Conservation (phyloP, 495 filamentous ascomycete species). For the Halenospora varia region DNA sequence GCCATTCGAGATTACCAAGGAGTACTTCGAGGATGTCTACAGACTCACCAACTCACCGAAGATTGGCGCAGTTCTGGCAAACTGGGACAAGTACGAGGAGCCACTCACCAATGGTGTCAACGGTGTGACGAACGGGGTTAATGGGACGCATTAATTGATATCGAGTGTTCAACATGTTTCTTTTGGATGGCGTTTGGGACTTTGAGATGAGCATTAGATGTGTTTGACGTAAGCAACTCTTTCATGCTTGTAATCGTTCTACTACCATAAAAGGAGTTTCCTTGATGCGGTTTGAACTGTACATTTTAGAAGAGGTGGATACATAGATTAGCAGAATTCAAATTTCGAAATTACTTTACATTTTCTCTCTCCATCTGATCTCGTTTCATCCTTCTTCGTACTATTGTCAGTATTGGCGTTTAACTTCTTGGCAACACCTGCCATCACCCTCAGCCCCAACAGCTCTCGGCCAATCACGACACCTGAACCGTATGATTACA, state of each 20-base stretch:
- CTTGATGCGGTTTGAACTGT: neutral
- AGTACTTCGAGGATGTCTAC: constrained; percentile 99
- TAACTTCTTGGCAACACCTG: too few species aligned
- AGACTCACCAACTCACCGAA: constrained; percentile 85
- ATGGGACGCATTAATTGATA: constrained; percentile 11
- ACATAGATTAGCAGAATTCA: too few species aligned
- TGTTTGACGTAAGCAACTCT: neutral
- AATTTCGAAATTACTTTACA: too few species aligned
- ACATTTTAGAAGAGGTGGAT: neutral
- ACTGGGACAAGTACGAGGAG: constrained; percentile 65
- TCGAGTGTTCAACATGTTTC: neutral
- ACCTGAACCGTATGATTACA: too few species aligned
- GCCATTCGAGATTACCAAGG: constrained; percentile 93
- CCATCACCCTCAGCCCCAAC: too few species aligned
- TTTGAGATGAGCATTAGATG: neutral
- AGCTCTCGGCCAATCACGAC: too few species aligned
- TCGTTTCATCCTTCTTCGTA: too few species aligned
- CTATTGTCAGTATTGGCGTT: too few species aligned
- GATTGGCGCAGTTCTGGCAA: constrained; percentile 85
- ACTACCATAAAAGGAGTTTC: neutral
- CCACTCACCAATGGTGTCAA: constrained; percentile 25
- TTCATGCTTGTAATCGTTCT: neutral
- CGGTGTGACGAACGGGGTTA: constrained; percentile 22
- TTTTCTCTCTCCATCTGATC: too few species aligned
- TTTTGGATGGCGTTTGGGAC: neutral